Conservation (phyloP, 768 basidiomycete species). For the Termitomyces sp. region DNA sequence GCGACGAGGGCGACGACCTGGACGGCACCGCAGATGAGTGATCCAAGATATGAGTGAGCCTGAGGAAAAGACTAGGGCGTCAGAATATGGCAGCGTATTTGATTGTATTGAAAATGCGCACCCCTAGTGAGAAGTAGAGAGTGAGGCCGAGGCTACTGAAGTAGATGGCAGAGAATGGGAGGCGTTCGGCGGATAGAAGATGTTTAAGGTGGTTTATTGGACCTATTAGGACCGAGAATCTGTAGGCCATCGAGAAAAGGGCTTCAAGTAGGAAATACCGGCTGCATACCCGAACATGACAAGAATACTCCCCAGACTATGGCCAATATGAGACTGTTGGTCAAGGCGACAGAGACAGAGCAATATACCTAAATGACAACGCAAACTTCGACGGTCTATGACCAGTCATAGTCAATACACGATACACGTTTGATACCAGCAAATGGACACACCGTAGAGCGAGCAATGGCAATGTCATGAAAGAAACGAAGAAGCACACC, state of each 20-base stretch:
- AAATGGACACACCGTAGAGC: constrained; percentile 30
- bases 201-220: constrained; percentile 93
- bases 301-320: constrained; percentile 79
- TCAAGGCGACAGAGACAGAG: background rate
- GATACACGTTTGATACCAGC: background rate
- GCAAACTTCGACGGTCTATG: constrained; percentile 87
- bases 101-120: constrained; percentile 31
- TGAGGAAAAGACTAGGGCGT: constrained; percentile 20
- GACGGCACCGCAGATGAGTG: constrained; percentile 74
- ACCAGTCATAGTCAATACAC: constrained; percentile 13
- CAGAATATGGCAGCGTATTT: background rate
- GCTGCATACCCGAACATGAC: constrained; percentile 89
- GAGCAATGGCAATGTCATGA: constrained; percentile 67
- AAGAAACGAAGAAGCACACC: constrained; percentile 91
- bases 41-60: constrained; percentile 83
- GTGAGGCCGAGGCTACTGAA: constrained; percentile 81
- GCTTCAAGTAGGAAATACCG: background rate
- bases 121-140: constrained; percentile 87
- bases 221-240: constrained; percentile 82
- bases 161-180: constrained; percentile 83
- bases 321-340: constrained; percentile 5
- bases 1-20: constrained; percentile 84
- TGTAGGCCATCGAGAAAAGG: constrained; percentile 18
- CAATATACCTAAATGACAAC: constrained; percentile 67
- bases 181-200: constrained; percentile 71